Evolutionary conservation across 176 grass and related monocot species (phyloP).

Genomic region (Hyparrhenia diplandra): DNA sequence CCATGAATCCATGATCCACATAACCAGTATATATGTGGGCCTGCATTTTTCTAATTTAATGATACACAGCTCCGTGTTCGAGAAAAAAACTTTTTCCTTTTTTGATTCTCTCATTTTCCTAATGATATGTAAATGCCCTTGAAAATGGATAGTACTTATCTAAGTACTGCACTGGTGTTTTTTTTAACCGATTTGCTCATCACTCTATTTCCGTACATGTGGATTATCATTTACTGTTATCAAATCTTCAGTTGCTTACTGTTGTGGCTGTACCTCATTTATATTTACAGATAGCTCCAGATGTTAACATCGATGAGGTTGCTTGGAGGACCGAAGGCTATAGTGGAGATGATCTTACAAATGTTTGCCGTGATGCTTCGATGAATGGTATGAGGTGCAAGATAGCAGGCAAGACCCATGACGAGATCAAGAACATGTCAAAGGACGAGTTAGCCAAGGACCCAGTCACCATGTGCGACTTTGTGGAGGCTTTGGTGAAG

Average conservation of each 20-base stretch:
- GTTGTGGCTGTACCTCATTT: conserved; percentile 2
- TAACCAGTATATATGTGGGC: background rate
- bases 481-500: conserved; percentile 73
- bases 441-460: conserved; percentile 91
- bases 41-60: no score
- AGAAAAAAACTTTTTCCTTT: no score
- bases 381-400: conserved; percentile 95
- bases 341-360: conserved; percentile 89
- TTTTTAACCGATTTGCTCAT: background rate
- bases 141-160: background rate
- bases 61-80: no score
- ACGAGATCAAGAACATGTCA: conserved; percentile 91
- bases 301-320: conserved; percentile 77
- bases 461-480: conserved; percentile 88
- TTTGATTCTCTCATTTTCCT: background rate
- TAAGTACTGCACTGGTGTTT: background rate
- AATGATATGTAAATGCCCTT: background rate
- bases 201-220: background rate
- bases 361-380: conserved; percentile 96
- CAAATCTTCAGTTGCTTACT: background rate
- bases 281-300: conserved; percentile 51
- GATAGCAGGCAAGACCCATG: conserved; percentile 92
- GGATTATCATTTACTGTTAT: background rate
- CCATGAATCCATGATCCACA: background rate
- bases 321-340: conserved; percentile 80